Percentiles rank a stretch among this genome's conserved stretches.
Conservation (phyloP, 805 yeast species). For the Saturnispora ahearnii region DNA sequence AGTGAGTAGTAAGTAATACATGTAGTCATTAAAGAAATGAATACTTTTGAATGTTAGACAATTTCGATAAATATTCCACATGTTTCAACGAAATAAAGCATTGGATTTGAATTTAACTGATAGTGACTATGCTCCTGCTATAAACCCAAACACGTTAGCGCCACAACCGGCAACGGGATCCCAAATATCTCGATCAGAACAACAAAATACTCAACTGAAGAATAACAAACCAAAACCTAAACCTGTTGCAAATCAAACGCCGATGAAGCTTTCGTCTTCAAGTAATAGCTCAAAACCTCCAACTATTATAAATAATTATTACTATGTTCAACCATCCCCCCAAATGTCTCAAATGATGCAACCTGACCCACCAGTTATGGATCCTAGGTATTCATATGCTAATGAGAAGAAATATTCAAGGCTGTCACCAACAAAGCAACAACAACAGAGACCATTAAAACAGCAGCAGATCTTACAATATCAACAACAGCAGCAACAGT, state of each 20-base stretch:
- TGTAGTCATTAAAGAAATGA: neutral
- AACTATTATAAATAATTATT: conserved; percentile 16
- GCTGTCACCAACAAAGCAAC: neutral
- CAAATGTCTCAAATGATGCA: neutral
- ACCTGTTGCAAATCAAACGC: neutral
- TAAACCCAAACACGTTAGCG: conserved; percentile 14
- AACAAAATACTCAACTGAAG: neutral
- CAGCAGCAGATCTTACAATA: neutral
- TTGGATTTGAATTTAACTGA: conserved; percentile 11
- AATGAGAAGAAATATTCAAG: neutral
- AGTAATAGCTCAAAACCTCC: conserved; percentile 9
- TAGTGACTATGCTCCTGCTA: conserved; percentile 17
- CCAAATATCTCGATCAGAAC: neutral
- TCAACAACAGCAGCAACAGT: conserved; percentile 1
- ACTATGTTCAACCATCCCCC: conserved; percentile 14
- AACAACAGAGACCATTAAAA: neutral
- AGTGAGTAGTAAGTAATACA: neutral
- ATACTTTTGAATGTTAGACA: neutral
- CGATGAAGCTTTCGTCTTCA: neutral
- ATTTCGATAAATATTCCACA: neutral
- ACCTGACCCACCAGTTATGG: neutral
- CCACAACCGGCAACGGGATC: conserved; percentile 19
- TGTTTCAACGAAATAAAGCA: conserved; percentile 16
- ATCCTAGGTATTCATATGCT: neutral
- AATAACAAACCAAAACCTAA: conserved; percentile 1